A percentile compares a stretch with the other conserved stretches of the same genome.
These are phyloP conservation scores for Gynochthodes officinalis DNA, from an alignment of 257 asterid genomes.

Conservation along the genomic window DNA sequence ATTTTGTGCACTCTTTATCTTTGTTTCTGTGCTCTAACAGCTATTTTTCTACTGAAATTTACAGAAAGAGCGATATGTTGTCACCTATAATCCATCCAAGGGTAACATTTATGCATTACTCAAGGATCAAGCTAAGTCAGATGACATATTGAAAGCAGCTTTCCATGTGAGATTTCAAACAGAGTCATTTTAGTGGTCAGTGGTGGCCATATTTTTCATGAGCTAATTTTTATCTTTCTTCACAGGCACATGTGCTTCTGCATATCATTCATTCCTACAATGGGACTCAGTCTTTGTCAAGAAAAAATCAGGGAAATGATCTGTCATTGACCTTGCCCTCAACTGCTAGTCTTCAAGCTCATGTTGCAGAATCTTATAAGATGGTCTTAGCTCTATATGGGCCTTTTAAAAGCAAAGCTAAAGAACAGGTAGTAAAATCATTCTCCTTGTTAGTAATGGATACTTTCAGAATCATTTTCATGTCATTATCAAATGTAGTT, in stretches of 20 bases:
- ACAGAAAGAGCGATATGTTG: slow-evolving; percentile 84
- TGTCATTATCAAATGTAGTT: neutral
- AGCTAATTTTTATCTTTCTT: slow-evolving; percentile 30
- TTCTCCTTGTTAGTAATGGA: neutral
- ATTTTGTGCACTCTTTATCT: neutral
- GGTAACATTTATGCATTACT: slow-evolving; percentile 79
- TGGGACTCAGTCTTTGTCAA: slow-evolving; percentile 38
- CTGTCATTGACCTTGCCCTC: slow-evolving; percentile 38
- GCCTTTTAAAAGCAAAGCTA: slow-evolving; percentile 82
- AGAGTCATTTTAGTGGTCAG: slow-evolving; percentile 9
- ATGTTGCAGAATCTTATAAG: slow-evolving; percentile 81
- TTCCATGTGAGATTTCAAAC: slow-evolving; percentile 70
- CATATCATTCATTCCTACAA: slow-evolving; percentile 65
- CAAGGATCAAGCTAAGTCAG: slow-evolving; percentile 96
- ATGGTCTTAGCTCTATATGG: slow-evolving; percentile 89
- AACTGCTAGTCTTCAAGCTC: slow-evolving; percentile 62
- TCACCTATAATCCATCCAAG: slow-evolving; percentile 80
- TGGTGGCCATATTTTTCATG: slow-evolving; percentile 1
- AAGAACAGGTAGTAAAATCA: slow-evolving; percentile 65
- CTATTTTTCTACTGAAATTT: slow-evolving; percentile 15
- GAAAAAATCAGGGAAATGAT: slow-evolving; percentile 38
- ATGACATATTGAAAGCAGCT: slow-evolving; percentile 92
- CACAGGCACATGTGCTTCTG: slow-evolving; percentile 93
- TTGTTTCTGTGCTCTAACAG: neutral
- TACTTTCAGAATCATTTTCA: neutral